phyloP scores from a whole-genome alignment of 352 stramenopile species.

The Globisporangium alternatum region DNA sequence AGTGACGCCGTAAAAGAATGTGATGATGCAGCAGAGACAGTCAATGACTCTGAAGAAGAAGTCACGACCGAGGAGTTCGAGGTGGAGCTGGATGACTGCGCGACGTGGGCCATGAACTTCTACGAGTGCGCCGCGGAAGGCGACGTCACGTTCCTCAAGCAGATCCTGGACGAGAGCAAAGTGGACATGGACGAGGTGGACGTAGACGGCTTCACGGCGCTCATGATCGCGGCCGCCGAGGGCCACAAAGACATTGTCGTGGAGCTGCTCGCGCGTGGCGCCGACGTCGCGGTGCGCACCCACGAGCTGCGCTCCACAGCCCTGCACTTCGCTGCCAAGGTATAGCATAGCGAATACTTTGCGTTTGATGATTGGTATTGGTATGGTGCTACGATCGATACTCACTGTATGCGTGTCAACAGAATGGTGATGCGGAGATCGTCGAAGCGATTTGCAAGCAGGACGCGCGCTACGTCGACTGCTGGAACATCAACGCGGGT shows the following conservation, averaged over 20 bases:
- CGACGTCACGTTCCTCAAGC: conserved; percentile 54
- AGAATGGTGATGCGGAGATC: conserved; percentile 67
- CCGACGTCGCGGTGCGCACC: conserved; percentile 59
- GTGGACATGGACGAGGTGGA: conserved; percentile 71
- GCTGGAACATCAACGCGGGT: conserved; percentile 68
- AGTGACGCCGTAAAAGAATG: background rate
- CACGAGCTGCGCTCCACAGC: conserved; percentile 74
- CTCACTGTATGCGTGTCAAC: conserved; percentile 1
- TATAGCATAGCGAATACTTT: conserved; percentile 15
- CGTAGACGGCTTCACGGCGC: conserved; percentile 80
- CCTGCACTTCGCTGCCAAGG: conserved; percentile 80
- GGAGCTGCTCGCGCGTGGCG: conserved; percentile 52
- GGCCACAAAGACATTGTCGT: conserved; percentile 56
- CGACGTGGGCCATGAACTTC: conserved; percentile 67
- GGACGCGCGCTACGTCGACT: conserved; percentile 53
- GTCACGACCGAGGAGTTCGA: conserved; percentile 65
- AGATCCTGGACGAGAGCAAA: conserved; percentile 56
- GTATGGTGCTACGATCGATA: background rate
- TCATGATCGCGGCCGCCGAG: conserved; percentile 82
- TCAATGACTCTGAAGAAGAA: conserved; percentile 44
- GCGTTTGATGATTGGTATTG: background rate
- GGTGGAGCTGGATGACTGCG: conserved; percentile 48
- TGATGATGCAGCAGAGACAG: background rate
- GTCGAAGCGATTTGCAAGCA: conserved; percentile 68
- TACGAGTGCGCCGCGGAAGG: conserved; percentile 71